Percentiles rank a stretch among this genome's conserved stretches.
Evolutionary conservation across 306 rosid species (phyloP).

Genomic region (Phaseolus lunatus): DNA sequence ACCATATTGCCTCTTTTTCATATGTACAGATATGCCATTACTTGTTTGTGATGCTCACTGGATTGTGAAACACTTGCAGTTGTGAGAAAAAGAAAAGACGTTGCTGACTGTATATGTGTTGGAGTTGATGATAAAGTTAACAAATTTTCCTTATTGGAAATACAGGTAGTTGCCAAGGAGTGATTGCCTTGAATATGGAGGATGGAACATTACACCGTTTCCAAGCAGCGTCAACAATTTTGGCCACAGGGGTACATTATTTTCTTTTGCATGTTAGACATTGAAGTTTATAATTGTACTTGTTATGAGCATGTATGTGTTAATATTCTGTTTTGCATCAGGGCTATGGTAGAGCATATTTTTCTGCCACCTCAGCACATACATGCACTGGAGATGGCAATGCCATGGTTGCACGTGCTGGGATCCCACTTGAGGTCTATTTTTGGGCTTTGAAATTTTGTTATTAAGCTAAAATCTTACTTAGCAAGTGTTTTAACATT

Average conservation of each 20-base stretch:
- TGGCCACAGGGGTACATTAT: conserved; percentile 82
- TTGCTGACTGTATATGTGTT: not conserved
- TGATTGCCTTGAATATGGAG: conserved; percentile 83
- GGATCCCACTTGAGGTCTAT: conserved; percentile 83
- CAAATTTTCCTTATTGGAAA: conserved; percentile 39
- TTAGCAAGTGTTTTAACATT: not conserved
- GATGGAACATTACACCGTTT: conserved; percentile 93
- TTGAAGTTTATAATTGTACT: not conserved
- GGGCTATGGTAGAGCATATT: conserved; percentile 91
- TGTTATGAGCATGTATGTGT: conserved; percentile 3
- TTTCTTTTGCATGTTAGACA: conserved; percentile 18
- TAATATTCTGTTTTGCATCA: conserved; percentile 41
- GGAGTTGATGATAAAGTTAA: conserved; percentile 10
- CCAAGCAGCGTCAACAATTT: conserved; percentile 79
- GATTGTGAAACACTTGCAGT: not conserved
- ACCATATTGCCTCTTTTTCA: not conserved
- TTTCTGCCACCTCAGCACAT: conserved; percentile 96
- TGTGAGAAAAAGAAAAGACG: not conserved
- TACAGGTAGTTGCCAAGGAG: conserved; percentile 91
- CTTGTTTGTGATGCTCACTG: conserved; percentile 5
- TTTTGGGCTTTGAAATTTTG: conserved; percentile 8
- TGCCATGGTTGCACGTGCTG: conserved; percentile 97
- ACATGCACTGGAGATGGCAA: conserved; percentile 99
- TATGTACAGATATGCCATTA: conserved; percentile 49
- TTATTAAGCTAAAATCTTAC: conserved; percentile 26